A percentile compares a stretch with the other conserved stretches of the same genome.
Conservation (phyloP, 2,329 filamentous ascomycete genomes). For the Thelonectria olida region DNA sequence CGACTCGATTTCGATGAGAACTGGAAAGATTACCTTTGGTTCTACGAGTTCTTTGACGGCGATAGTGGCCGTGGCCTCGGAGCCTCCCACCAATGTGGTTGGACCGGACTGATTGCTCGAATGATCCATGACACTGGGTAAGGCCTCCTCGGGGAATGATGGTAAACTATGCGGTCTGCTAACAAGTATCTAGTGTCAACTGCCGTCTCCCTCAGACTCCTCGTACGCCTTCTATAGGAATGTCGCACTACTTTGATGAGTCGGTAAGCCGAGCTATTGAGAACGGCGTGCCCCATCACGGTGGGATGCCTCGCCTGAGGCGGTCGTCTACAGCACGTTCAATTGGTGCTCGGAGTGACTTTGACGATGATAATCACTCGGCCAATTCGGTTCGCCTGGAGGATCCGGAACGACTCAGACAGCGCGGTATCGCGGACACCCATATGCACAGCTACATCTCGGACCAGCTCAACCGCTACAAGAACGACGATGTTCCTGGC, state of each 20-base stretch:
- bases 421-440: slow-evolving; percentile 66
- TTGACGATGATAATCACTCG: slow-evolving; percentile 55
- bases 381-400: slow-evolving; percentile 46
- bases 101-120: slow-evolving; percentile 94
- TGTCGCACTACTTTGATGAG: slow-evolving; percentile 96
- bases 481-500: slow-evolving; percentile 39
- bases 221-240: slow-evolving; percentile 82
- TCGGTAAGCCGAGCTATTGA: slow-evolving; percentile 66
- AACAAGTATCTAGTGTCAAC: slow-evolving; percentile 70
- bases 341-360: slow-evolving; percentile 86
- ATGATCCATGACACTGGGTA: slow-evolving; percentile 98
- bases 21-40: slow-evolving; percentile 89
- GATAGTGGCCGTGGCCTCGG: slow-evolving; percentile 89
- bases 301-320: slow-evolving; percentile 66
- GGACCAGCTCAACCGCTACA: slow-evolving; percentile 80
- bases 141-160: slow-evolving; percentile 45
- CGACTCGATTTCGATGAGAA: slow-evolving; percentile 89
- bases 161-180: slow-evolving; percentile 45
- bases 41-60: slow-evolving; percentile 97
- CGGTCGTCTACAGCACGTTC: slow-evolving; percentile 85
- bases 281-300: slow-evolving; percentile 48
- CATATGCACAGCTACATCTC: slow-evolving; percentile 85
- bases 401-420: slow-evolving; percentile 55
- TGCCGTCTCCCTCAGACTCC: slow-evolving; percentile 94
- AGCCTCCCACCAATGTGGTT: slow-evolving; percentile 93